phyloP scores from a whole-genome alignment of 805 yeast genomes.

The Candida ovalis region DNA sequence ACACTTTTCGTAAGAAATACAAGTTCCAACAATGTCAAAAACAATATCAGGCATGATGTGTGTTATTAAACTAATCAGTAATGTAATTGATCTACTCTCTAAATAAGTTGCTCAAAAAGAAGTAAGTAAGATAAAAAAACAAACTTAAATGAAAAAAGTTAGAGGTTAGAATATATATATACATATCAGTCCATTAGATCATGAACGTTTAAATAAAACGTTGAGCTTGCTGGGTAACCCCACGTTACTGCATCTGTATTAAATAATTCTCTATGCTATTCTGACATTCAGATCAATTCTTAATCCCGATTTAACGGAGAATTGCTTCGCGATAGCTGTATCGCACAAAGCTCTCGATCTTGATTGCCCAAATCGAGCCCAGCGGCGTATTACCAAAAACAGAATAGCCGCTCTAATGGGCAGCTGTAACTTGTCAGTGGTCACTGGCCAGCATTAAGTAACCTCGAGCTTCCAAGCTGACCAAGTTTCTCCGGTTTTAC shows the following conservation, averaged over 20 bases:
- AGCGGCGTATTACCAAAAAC: background rate
- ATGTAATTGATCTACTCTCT: background rate
- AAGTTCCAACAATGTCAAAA: conserved; percentile 27
- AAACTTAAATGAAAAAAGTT: background rate
- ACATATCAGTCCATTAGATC: background rate
- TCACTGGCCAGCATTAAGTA: background rate
- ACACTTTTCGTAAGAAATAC: conserved; percentile 23
- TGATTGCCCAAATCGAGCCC: background rate
- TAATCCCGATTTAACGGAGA: no score
- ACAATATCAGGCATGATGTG: conserved; percentile 25
- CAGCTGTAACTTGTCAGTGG: background rate
- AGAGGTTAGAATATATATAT: background rate
- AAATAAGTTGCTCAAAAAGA: no score
- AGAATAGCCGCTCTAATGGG: background rate
- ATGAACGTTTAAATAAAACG: background rate
- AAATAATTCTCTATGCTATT: no score
- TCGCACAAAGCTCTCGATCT: no score
- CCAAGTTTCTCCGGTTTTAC: no score
- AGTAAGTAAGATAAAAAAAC: background rate
- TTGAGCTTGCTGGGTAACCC: background rate
- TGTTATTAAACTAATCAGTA: background rate
- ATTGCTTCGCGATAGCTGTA: no score
- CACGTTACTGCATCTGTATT: no score
- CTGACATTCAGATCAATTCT: no score
- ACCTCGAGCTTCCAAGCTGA: no score